These are phyloP conservation scores for Sideroxylon spinosum DNA, from an alignment of 179 eudicot genomes.

Conservation along the genomic window DNA sequence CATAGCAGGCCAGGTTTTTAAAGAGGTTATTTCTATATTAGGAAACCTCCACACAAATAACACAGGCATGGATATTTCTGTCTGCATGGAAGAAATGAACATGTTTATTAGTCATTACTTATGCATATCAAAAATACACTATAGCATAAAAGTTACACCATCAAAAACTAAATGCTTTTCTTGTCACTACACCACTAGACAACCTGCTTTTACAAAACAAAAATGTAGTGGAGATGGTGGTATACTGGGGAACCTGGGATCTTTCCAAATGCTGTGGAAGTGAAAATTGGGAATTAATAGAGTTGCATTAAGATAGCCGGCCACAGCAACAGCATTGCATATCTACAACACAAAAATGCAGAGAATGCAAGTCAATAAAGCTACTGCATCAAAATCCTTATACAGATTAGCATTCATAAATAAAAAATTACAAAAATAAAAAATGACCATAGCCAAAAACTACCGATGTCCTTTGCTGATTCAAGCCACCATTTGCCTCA, in stretches of 20 bases:
- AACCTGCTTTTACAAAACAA: neutral
- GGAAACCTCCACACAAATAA: neutral
- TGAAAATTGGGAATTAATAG: conserved; percentile 90
- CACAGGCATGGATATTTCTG: neutral
- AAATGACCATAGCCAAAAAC: conserved; percentile 18
- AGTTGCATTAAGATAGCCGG: conserved; percentile 96
- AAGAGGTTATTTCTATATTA: neutral
- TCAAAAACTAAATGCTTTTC: neutral
- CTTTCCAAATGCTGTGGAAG: conserved; percentile 98
- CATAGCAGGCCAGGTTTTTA: neutral
- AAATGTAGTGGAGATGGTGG: neutral
- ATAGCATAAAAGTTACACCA: neutral
- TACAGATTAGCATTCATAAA: conserved; percentile 11
- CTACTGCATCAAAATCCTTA: conserved; percentile 3
- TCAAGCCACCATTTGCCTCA: conserved; percentile 99
- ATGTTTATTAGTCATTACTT: neutral
- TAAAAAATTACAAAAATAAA: conserved; percentile 7
- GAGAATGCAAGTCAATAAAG: conserved; percentile 10
- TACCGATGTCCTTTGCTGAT: conserved; percentile 97
- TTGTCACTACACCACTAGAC: neutral
- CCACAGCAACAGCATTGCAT: conserved; percentile 99
- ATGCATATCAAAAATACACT: neutral
- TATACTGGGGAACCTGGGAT: conserved; percentile 63
- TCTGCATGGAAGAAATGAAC: neutral
- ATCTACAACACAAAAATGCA: conserved; percentile 44